Evolutionary conservation across 306 rosid genomes (phyloP).

Genomic region (Hippophae rhamnoides): DNA sequence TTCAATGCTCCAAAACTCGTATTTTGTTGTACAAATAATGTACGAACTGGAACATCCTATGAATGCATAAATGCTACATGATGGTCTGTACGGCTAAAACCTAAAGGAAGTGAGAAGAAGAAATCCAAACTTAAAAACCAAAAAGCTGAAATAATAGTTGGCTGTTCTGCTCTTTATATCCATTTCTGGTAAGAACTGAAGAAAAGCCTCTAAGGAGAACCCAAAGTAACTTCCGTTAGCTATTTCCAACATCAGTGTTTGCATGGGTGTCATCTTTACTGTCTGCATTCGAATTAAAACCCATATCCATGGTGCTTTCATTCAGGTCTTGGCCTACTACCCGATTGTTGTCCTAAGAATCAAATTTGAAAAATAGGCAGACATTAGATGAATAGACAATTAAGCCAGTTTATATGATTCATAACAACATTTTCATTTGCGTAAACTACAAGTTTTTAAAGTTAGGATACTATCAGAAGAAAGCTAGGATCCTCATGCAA

Average conservation of each 20-base stretch:
- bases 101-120: constrained; percentile 7
- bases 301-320: constrained; percentile 80
- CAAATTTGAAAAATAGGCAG: constrained; percentile 1
- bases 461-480: too few species aligned
- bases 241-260: constrained; percentile 32
- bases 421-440: neutral
- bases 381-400: neutral
- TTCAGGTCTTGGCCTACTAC: constrained; percentile 86
- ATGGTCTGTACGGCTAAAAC: too few species aligned
- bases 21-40: too few species aligned
- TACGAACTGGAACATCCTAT: too few species aligned
- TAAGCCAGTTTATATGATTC: neutral
- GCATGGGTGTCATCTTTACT: constrained; percentile 43
- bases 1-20: too few species aligned
- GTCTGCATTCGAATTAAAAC: constrained; percentile 76
- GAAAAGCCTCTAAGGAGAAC: constrained; percentile 13
- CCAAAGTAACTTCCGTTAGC: constrained; percentile 9
- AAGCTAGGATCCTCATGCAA: too few species aligned
- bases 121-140: constrained; percentile 1
- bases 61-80: too few species aligned
- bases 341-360: constrained; percentile 50
- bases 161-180: constrained; percentile 6
- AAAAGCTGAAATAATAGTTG: too few species aligned
- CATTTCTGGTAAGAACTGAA: constrained; percentile 11
- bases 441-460: neutral